Evolutionary conservation across 768 basidiomycete species (phyloP).

Genomic region (Mycena rebaudengoi): DNA sequence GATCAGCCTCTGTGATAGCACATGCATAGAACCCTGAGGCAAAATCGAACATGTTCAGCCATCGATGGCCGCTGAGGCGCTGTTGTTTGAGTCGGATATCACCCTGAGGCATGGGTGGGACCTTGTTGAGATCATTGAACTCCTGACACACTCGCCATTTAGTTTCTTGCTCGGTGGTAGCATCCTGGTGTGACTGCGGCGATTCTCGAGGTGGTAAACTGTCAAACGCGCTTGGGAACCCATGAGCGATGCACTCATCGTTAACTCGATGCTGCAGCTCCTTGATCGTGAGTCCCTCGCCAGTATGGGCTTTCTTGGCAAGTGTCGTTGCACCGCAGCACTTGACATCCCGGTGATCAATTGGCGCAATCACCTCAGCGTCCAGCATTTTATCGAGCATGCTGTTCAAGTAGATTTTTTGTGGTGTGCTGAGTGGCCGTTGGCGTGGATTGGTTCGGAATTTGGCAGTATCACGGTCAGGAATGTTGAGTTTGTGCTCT

Average conservation of each 20-base stretch:
- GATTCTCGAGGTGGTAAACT: conserved; percentile 24
- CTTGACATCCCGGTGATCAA: conserved; percentile 17
- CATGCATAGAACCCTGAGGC: conserved; percentile 45
- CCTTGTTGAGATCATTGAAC: conserved; percentile 39
- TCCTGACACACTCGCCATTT: conserved; percentile 48
- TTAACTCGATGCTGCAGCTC: conserved; percentile 12
- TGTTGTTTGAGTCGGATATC: conserved; percentile 50
- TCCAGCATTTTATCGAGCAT: conserved; percentile 26
- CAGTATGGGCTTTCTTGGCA: conserved; percentile 19
- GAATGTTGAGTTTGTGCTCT: conserved; percentile 30
- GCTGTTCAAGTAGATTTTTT: not conserved
- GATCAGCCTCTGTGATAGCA: conserved; percentile 23
- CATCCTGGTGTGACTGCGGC: not conserved
- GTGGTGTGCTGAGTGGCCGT: conserved; percentile 4
- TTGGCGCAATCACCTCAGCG: conserved; percentile 11
- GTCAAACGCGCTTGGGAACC: not conserved
- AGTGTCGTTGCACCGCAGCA: conserved; percentile 16
- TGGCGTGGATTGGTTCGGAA: conserved; percentile 29
- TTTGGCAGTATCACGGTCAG: not conserved
- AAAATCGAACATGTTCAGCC: conserved; percentile 45
- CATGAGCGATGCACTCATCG: conserved; percentile 15
- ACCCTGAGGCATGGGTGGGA: conserved; percentile 42
- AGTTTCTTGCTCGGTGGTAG: conserved; percentile 42
- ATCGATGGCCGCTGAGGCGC: conserved; percentile 43
- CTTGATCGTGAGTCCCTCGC: conserved; percentile 5